Evolutionary conservation across 2,329 filamentous ascomycete genomes (phyloP).

Genomic region (Aspergillus clavatus): DNA sequence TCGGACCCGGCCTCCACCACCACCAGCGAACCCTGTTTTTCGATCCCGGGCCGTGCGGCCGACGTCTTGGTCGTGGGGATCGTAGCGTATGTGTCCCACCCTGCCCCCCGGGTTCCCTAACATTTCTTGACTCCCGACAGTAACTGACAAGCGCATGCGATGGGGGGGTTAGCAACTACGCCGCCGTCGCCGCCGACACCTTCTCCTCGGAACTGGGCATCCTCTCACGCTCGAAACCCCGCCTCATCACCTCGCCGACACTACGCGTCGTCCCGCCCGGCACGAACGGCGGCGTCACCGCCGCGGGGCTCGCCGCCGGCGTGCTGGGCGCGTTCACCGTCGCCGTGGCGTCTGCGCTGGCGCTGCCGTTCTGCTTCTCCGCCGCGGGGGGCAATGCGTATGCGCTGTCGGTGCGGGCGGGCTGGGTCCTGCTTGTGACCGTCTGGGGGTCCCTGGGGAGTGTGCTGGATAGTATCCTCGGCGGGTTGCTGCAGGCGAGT

Average conservation of each 20-base stretch:
- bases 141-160: background rate
- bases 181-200: slow-evolving; percentile 85
- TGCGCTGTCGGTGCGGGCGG: slow-evolving; percentile 50
- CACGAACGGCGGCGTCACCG: slow-evolving; percentile 88
- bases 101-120: too few species aligned
- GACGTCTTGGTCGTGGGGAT: slow-evolving; percentile 39
- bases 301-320: slow-evolving; percentile 68
- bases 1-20: too few species aligned
- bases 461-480: slow-evolving; percentile 80
- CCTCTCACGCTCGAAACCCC: slow-evolving; percentile 67
- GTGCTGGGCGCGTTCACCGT: slow-evolving; percentile 66
- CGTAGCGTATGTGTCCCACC: slow-evolving; percentile 33
- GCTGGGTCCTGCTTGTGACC: slow-evolving; percentile 54
- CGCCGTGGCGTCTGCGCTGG: slow-evolving; percentile 61
- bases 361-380: slow-evolving; percentile 74
- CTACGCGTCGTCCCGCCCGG: slow-evolving; percentile 78
- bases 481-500: slow-evolving; percentile 77
- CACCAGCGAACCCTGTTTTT: too few species aligned
- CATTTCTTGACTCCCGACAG: too few species aligned
- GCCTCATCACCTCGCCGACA: slow-evolving; percentile 76
- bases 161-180: slow-evolving; percentile 62
- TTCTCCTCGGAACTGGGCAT: slow-evolving; percentile 96
- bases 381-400: slow-evolving; percentile 23
- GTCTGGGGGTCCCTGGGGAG: slow-evolving; percentile 74
- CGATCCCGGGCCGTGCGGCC: slow-evolving; percentile 26